Evolutionary conservation across 1,284 basidiomycete genomes (phyloP), one percentile per base, ranked within the genome.

Genomic region (Trichosporon inkin): DNA sequence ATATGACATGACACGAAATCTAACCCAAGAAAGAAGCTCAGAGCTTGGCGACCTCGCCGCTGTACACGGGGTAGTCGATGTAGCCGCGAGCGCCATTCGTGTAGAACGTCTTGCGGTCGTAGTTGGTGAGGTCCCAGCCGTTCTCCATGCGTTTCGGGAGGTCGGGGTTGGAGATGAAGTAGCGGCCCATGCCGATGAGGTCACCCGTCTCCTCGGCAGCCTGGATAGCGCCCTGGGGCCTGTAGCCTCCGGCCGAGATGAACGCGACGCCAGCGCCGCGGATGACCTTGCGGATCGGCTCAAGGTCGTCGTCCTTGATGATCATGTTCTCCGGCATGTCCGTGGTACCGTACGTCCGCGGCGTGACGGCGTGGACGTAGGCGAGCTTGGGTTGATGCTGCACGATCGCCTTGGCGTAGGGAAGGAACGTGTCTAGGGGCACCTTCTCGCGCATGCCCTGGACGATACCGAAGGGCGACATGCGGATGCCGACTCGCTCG

Each of bases 311-410:
- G 34, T 57, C 55, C 19, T 49, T 40, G 41, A 67, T 63, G 10
- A 55, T 52, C 47, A 41, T 56, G 56, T 67, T 64, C 58, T 62
- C 63, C 11, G 65, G 56, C 36, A 67, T 16, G 58, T 57, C 58
- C 11, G 16, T 64, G 17, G 60, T 56, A 24, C 71, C 66, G 39
- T 61, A 55, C 6, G 61, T 66, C 32, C 80, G 75, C 1, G 82
- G 77, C 67, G 86, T 85, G 28, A 84, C 73, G 39, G 82, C 73
- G 68, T 88, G 86, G 16, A 86, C 60, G 67, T 85, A 87, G 1
- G 84, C 84, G 8, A 86, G 73, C 10, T 79, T 67, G 17, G 84
- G 82, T 67, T 81, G 78, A 1, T 72, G 66, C 47, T 80, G 72
- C 56, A 80, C 61, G 38, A 79, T 66, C 32, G 62, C 53, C 28